Evolutionary conservation across 306 rosid species (phyloP), one percentile per base, ranked within the genome.

Genomic region (Cyclanthera cordifolia): DNA sequence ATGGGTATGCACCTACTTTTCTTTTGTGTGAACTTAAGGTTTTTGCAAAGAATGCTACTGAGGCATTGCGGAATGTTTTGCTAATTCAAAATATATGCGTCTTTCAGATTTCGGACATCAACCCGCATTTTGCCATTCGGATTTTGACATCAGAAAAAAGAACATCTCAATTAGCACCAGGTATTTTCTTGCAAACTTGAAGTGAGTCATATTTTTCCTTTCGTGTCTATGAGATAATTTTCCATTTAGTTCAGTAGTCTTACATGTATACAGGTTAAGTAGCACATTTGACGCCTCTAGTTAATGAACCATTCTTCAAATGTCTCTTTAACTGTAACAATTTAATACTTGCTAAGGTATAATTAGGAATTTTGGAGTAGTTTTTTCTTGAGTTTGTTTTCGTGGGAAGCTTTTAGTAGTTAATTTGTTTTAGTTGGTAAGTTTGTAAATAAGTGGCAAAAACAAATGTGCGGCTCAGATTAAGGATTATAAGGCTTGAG

Each of bases 121-220:
- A 86, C 82, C 96, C 86, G 87, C 79, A 75, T 56, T 87, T 89
- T 80, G 95, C 89, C 28, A 91, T 89, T 70, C 77, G 73, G 69
- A 77, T 89, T 73, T 79, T 93, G 79, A 93, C 95, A 48, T 93
- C 96, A 39, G 95, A 85, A 64, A 80, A 83, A 74, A 82, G 98
- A 84, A 82, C 72, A 52, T 76, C 78, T 70, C 90, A 84, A 54
- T 89, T 87, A 53, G 79, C 89, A 49, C 98, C 96, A 79, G 98
- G 98, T 92, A 72, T 73, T 78, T 30, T 37, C 3, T 78, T 72
- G 25, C 54, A 74, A 63, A 39, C 28, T 78, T 78, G 72, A 70
- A 58, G 69, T 74, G 72, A 15, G 10, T 67, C 77, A 30, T 30
- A 37, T 39, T 27, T 53, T 47, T 73, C 51, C 51, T 43, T 32